Evolutionary conservation across 176 grass and related monocot species (phyloP), one percentile per base, ranked within the genome.

Genomic region (Triticum urartu): DNA sequence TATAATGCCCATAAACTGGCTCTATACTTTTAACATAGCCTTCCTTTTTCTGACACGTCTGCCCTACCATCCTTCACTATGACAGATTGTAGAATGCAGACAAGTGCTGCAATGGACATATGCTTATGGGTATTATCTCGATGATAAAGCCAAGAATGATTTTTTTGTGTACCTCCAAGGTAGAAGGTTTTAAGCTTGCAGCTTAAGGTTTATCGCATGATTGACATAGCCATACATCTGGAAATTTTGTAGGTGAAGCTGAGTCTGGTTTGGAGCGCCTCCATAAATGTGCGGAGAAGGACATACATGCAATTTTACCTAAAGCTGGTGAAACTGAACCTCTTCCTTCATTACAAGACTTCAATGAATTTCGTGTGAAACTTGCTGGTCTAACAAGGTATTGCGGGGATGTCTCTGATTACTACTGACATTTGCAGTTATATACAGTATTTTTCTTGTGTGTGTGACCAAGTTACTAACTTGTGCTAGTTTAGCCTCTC

Each of bases 131-230:
- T 98, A 87, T 78, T 98, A 98, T 85, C 82, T 98, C 3, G 88
- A 94, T 35, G 93, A 98, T 78, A 72, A 87, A 33, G 84, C 78
- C 63, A 98, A 92, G 81, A 90, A 82, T 86, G 93, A 92, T 24
- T 95, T 98, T 87, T 98, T 98, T 13, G 96, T 94, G 82, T 98
- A 98, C 80, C 88, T 94, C 54, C 96, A 98, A 98, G 96, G 96
- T 98, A 64, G 47, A 77, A 63, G 33, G 20, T 63, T 72, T 56
- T 17, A 58, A 48, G 60, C 60, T 79, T 79, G 9, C 13, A 40
- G 59, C 24, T 56, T 34, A 77, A 77, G 26, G 26, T 82, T 77
- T 72, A 45, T 79, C n/a, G 25, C 18, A 17, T 89, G 33, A 5
- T 68, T 62, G 40, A 10, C 59, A 85, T 82, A 67, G 28, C 80